A percentile compares a stretch with the other conserved stretches of the same genome.
Evolutionary conservation across 345 rosid species (phyloP).

Genomic region (Gossypium turneri): DNA sequence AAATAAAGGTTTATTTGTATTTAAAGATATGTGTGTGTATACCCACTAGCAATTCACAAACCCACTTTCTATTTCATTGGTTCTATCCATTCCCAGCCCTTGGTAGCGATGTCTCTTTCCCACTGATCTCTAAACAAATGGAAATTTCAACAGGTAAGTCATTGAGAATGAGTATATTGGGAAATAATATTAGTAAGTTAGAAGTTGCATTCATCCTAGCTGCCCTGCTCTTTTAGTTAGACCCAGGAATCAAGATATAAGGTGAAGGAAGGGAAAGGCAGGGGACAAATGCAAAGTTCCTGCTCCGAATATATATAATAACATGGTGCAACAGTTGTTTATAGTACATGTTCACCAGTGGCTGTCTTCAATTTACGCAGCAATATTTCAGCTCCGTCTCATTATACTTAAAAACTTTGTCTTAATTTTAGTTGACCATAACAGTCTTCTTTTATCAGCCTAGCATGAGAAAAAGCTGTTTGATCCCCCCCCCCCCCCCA

Average conservation of each 20-base stretch:
- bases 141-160: neutral
- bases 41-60: neutral
- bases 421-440: constrained; percentile 10
- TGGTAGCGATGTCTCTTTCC: neutral
- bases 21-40: too few species aligned
- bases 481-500: neutral
- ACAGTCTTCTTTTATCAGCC: constrained; percentile 7
- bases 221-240: neutral
- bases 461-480: constrained; percentile 10
- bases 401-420: neutral
- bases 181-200: neutral
- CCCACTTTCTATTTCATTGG: neutral
- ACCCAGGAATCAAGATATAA: neutral
- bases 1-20: neutral
- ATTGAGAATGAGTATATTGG: neutral
- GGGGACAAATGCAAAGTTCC: neutral
- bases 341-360: constrained; percentile 10
- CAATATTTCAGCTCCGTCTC: neutral
- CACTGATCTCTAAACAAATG: neutral
- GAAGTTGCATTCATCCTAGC: neutral
- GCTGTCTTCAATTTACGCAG: constrained; percentile 10
- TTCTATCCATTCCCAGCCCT: neutral
- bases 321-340: neutral
- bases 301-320: neutral
- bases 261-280: neutral